These are phyloP conservation scores for Dendryphion nanum DNA, from an alignment of 2,329 filamentous ascomycete genomes.

Conservation along the genomic window DNA sequence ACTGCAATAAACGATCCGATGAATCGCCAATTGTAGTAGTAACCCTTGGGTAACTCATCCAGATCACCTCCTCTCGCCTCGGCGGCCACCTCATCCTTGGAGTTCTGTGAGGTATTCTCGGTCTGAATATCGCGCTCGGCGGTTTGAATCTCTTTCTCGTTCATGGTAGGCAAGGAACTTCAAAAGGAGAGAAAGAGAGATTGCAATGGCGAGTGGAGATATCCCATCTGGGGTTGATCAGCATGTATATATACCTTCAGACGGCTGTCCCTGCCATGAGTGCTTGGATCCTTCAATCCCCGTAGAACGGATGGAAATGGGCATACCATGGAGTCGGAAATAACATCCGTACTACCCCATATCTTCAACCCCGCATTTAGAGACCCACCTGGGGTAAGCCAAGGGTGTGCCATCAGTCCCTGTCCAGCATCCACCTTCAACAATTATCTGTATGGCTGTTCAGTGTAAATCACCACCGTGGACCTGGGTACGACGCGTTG, in stretches of 20 bases:
- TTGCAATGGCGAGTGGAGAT: not conserved
- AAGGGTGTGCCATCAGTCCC: not conserved
- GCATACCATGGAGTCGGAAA: not conserved
- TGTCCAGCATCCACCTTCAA: not conserved
- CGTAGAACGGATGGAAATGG: not conserved
- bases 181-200: not conserved
- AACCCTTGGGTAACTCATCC: conserved; percentile 12
- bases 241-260: not conserved
- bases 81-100: conserved; percentile 5
- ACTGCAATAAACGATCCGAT: conserved; percentile 13
- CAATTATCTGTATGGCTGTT: not conserved
- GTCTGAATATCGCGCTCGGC: not conserved
- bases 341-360: not conserved
- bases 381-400: not conserved
- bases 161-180: not conserved
- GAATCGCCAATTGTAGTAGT: conserved; percentile 16
- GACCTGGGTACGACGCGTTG: not conserved
- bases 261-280: not conserved
- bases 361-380: not conserved
- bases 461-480: not conserved
- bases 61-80: conserved; percentile 12
- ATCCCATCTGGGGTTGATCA: not conserved
- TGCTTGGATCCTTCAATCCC: not conserved
- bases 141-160: not conserved
- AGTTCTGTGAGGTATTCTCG: not conserved